These are phyloP conservation scores for Cynara cardunculus DNA, from an alignment of 129 eudicot genomes.

Conservation along the genomic window DNA sequence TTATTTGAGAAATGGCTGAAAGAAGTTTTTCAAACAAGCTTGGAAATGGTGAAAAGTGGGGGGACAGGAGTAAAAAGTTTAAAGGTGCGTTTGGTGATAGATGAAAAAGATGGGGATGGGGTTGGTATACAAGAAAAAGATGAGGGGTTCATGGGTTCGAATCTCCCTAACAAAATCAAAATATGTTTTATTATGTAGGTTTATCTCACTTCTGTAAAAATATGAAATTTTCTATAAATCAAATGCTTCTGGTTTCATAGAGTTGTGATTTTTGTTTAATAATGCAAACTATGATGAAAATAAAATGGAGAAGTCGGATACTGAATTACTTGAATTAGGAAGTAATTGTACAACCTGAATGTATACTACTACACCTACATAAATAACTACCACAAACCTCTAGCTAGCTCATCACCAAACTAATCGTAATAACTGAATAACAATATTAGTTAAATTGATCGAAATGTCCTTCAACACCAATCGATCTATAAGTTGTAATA, in stretches of 20 bases:
- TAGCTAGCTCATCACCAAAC: background rate
- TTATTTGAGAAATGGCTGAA: constrained; percentile 79
- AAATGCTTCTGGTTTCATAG: constrained; percentile 28
- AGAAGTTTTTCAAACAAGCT: constrained; percentile 75
- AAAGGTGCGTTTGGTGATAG: constrained; percentile 59
- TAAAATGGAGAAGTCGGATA: background rate
- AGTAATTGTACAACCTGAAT: background rate
- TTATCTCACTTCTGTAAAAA: constrained; percentile 36
- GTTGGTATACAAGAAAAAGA: constrained; percentile 40
- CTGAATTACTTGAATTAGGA: background rate
- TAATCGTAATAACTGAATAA: background rate
- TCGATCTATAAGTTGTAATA: background rate
- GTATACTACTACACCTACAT: background rate
- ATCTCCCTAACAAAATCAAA: constrained; percentile 70
- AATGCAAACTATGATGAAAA: background rate
- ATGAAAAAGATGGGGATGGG: constrained; percentile 43
- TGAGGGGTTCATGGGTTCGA: constrained; percentile 75
- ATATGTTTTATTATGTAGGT: constrained; percentile 42
- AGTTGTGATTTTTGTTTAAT: constrained; percentile 4
- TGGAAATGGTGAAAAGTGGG: constrained; percentile 35
- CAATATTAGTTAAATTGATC: background rate
- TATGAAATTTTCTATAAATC: constrained; percentile 30
- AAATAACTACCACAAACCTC: background rate
- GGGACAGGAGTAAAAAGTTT: constrained; percentile 42
- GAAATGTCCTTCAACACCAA: background rate